Percentiles rank a stretch among this genome's conserved stretches.
These are phyloP conservation scores for Alternaria burnsii DNA, from an alignment of 2,329 filamentous ascomycete species.

Conservation along the genomic window DNA sequence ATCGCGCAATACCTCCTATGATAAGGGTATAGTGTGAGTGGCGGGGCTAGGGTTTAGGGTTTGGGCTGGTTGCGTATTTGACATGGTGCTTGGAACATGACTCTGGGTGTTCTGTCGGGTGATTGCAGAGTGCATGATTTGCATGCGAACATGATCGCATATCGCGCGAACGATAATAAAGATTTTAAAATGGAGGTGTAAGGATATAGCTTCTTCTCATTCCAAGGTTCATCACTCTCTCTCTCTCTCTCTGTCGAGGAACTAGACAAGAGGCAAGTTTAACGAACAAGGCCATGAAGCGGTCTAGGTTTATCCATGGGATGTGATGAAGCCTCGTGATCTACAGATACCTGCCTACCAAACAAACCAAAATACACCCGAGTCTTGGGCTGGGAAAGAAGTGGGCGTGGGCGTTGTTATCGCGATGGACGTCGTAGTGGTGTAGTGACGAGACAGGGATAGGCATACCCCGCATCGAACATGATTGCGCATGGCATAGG, in stretches of 20 bases:
- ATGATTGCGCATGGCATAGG: conserved; percentile 3
- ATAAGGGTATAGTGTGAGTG: background rate
- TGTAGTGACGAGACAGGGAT: background rate
- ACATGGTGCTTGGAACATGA: background rate
- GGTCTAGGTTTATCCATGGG: background rate
- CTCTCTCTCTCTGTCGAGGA: no score
- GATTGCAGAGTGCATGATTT: background rate
- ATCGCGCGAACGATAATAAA: background rate
- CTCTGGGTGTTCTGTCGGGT: background rate
- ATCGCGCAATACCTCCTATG: background rate
- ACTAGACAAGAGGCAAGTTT: background rate
- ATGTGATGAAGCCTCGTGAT: background rate
- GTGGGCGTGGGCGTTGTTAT: background rate
- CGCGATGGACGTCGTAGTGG: background rate
- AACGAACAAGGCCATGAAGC: background rate
- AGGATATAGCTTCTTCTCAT: background rate
- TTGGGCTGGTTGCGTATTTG: background rate
- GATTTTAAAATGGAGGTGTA: background rate
- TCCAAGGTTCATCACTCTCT: no score
- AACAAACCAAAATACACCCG: background rate
- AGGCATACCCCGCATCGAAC: background rate
- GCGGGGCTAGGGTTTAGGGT: background rate
- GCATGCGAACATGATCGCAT: background rate
- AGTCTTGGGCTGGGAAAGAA: background rate
- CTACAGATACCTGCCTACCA: background rate